A percentile compares a stretch with the other conserved stretches of the same genome.
Conservation (phyloP, 345 rosid genomes). For the Ailanthus altissimus region DNA sequence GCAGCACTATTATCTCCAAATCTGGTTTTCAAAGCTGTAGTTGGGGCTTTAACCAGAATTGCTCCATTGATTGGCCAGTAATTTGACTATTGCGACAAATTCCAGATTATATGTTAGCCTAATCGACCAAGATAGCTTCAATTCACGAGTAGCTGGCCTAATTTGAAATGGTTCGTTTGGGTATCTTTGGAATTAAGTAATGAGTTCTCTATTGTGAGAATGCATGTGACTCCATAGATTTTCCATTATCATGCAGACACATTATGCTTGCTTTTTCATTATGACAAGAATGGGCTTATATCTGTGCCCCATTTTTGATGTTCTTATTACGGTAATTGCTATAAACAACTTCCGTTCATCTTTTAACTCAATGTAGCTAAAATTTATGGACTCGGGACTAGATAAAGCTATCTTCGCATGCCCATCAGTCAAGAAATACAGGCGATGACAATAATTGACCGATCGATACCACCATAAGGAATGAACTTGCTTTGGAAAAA, state of each 20-base stretch:
- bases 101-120: background rate
- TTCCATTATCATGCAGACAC: background rate
- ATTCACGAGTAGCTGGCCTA: background rate
- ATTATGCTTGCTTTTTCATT: background rate
- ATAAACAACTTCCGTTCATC: background rate
- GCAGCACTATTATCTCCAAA: constrained; percentile 1
- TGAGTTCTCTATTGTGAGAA: background rate
- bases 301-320: too few relatives aligned
- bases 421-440: constrained; percentile 17
- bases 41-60: background rate
- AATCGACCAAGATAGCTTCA: background rate
- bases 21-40: background rate
- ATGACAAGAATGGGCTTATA: background rate
- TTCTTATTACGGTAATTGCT: background rate
- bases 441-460: background rate
- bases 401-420: constrained; percentile 9
- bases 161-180: background rate
- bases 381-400: background rate
- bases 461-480: background rate
- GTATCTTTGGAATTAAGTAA: background rate
- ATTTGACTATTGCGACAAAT: background rate
- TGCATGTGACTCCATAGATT: background rate
- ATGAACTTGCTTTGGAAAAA: constrained; percentile 9
- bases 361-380: background rate
- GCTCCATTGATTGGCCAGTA: background rate